These are phyloP conservation scores for Scutellaria baicalensis DNA, from an alignment of 257 asterid species.

Conservation along the genomic window DNA sequence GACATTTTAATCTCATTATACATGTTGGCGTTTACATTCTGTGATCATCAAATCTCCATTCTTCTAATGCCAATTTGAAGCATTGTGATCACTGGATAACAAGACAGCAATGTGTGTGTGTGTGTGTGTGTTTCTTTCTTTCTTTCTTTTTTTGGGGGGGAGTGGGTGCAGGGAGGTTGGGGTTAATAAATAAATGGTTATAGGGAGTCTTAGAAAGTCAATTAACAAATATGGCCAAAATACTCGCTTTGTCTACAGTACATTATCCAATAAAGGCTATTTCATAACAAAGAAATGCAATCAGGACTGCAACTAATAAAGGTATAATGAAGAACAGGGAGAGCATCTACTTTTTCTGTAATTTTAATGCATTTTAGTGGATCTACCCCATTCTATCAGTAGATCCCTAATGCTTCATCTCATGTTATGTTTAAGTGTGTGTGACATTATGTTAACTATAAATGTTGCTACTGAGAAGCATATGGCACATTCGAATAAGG, in stretches of 20 bases:
- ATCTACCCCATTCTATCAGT: not conserved
- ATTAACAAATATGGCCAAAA: not conserved
- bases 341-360: not conserved
- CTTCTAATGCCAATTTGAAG: not conserved
- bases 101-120: not conserved
- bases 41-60: not conserved
- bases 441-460: not conserved
- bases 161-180: not conserved
- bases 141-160: not conserved
- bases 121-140: not conserved
- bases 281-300: not conserved
- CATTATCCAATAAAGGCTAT: not conserved
- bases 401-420: not conserved
- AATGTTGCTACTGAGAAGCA: not conserved
- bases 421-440: not conserved
- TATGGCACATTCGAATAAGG: too few relatives aligned
- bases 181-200: not conserved
- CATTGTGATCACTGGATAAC: not conserved
- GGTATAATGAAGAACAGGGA: not conserved
- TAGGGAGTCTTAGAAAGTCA: not conserved
- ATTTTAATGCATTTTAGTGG: not conserved
- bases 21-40: not conserved
- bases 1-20: constrained; percentile 8
- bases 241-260: not conserved
- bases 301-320: not conserved